These are phyloP conservation scores for Candida ovalis DNA, from an alignment of 805 yeast species.

Conservation along the genomic window DNA sequence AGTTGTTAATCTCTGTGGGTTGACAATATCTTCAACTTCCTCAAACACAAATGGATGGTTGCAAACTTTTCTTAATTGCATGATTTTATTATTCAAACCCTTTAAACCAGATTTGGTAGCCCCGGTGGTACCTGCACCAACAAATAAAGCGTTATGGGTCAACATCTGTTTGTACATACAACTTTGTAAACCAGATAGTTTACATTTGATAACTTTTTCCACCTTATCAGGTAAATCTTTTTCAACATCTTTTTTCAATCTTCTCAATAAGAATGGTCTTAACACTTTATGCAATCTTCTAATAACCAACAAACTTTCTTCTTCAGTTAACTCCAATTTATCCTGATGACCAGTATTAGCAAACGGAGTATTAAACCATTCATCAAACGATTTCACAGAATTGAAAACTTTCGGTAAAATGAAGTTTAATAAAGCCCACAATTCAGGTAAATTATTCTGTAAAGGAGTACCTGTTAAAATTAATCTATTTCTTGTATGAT, in stretches of 20 bases:
- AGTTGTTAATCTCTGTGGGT: slow-evolving; percentile 59
- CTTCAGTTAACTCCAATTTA: slow-evolving; percentile 76
- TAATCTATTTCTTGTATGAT: slow-evolving; percentile 71
- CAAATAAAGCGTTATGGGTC: slow-evolving; percentile 62
- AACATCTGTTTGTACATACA: slow-evolving; percentile 75
- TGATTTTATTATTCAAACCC: slow-evolving; percentile 76
- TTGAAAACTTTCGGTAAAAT: slow-evolving; percentile 82
- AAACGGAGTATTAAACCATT: slow-evolving; percentile 88
- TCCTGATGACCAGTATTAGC: slow-evolving; percentile 83
- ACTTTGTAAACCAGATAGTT: slow-evolving; percentile 67
- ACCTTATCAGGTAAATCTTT: slow-evolving; percentile 82
- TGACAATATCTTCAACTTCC: slow-evolving; percentile 69
- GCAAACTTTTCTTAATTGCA: slow-evolving; percentile 83
- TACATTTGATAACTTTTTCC: slow-evolving; percentile 78
- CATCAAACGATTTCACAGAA: slow-evolving; percentile 82
- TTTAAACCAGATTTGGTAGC: slow-evolving; percentile 64
- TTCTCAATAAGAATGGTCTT: slow-evolving; percentile 78
- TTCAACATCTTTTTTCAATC: slow-evolving; percentile 84
- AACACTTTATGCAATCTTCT: slow-evolving; percentile 83
- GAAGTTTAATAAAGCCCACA: slow-evolving; percentile 81
- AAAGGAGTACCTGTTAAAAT: slow-evolving; percentile 87
- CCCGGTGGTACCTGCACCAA: slow-evolving; percentile 56
- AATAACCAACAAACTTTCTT: slow-evolving; percentile 76
- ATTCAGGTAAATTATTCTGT: slow-evolving; percentile 79
- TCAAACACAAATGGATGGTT: slow-evolving; percentile 87